Percentiles rank a stretch among this genome's conserved stretches.
These are phyloP conservation scores for Fusarium musae DNA, from an alignment of 2,329 filamentous ascomycete species.

Conservation along the genomic window DNA sequence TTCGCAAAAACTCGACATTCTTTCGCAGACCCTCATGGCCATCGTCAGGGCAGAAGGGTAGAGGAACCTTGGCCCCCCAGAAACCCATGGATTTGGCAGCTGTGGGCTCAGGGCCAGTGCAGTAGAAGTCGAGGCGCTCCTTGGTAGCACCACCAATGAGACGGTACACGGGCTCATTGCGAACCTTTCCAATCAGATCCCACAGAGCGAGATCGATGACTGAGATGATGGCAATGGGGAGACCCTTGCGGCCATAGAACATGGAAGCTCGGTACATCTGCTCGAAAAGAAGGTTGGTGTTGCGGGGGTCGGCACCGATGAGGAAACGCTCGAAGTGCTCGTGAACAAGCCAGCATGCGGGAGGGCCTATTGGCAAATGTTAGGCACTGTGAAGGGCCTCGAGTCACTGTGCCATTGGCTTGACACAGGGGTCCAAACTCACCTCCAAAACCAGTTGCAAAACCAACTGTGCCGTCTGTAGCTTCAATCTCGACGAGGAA, in stretches of 20 bases:
- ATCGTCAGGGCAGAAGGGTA: conserved; percentile 91
- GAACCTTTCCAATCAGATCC: conserved; percentile 91
- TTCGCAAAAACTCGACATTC: conserved; percentile 88
- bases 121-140: conserved; percentile 89
- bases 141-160: conserved; percentile 92
- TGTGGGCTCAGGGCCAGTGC: conserved; percentile 86
- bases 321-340: conserved; percentile 95
- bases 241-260: conserved; percentile 95
- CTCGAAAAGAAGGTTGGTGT: conserved; percentile 92
- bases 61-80: conserved; percentile 87
- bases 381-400: background rate
- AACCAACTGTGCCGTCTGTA: conserved; percentile 90
- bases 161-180: conserved; percentile 93
- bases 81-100: conserved; percentile 89
- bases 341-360: conserved; percentile 92
- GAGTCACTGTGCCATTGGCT: background rate
- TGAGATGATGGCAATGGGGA: conserved; percentile 90
- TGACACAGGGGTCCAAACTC: conserved; percentile 32
- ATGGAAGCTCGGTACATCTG: conserved; percentile 96
- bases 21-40: conserved; percentile 83
- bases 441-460: conserved; percentile 93
- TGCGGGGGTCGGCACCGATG: conserved; percentile 86
- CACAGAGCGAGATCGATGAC: conserved; percentile 93
- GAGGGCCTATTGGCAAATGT: conserved; percentile 69
- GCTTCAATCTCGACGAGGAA: conserved; percentile 92